phyloP scores from a whole-genome alignment of 805 yeast species.

The Isabelozyma heimii region DNA sequence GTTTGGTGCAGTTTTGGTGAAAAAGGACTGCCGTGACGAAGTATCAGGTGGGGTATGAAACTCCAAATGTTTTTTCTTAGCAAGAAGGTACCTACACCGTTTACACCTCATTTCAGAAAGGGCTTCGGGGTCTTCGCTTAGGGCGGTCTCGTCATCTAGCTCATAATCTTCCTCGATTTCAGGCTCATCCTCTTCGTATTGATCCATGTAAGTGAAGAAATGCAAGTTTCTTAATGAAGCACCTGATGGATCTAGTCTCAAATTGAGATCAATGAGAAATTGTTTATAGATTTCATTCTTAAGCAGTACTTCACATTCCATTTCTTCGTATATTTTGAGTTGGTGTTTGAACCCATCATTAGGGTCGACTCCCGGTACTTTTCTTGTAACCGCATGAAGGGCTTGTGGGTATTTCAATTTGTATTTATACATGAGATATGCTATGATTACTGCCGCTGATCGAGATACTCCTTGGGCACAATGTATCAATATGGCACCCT shows the following conservation, averaged over 20 bases:
- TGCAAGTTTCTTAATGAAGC: slow-evolving; percentile 23
- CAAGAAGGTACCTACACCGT: slow-evolving; percentile 72
- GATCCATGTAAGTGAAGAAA: slow-evolving; percentile 3
- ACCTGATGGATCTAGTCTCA: slow-evolving; percentile 42
- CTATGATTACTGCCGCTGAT: slow-evolving; percentile 44
- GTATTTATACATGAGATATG: slow-evolving; percentile 52
- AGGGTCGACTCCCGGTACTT: slow-evolving; percentile 60
- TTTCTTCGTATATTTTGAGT: slow-evolving; percentile 54
- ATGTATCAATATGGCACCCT: slow-evolving; percentile 47
- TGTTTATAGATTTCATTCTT: slow-evolving; percentile 21
- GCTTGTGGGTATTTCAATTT: slow-evolving; percentile 60
- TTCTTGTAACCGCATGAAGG: slow-evolving; percentile 70
- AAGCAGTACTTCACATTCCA: slow-evolving; percentile 24
- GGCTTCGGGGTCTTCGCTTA: slow-evolving; percentile 1
- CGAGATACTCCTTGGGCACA: slow-evolving; percentile 54
- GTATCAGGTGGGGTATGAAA: slow-evolving; percentile 66
- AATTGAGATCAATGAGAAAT: slow-evolving; percentile 21
- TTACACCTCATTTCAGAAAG: slow-evolving; percentile 63
- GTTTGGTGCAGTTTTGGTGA: slow-evolving; percentile 61
- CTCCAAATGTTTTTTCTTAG: slow-evolving; percentile 59
- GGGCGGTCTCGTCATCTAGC: slow-evolving; percentile 1
- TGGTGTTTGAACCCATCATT: slow-evolving; percentile 76
- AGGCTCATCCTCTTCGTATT: slow-evolving; percentile 18
- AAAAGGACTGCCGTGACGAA: slow-evolving; percentile 62
- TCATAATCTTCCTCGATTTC: slow-evolving; percentile 1